Evolutionary conservation across 495 filamentous ascomycete species (phyloP).

Genomic region (Hypoxylon trugodes): DNA sequence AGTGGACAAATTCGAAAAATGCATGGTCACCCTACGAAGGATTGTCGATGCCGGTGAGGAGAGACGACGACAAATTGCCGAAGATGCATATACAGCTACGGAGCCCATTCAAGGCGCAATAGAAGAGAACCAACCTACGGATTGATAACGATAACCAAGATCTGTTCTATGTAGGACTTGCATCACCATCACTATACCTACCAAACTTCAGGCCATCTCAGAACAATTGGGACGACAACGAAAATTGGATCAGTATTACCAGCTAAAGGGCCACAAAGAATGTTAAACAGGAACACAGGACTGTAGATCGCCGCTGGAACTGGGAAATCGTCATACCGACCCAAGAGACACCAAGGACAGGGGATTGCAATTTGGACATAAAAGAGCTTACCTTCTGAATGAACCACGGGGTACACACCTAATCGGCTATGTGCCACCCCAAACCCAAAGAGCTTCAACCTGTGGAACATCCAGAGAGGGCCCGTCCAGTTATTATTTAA

Average conservation of each 20-base stretch:
- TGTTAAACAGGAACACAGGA: conserved; percentile 35
- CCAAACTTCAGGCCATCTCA: conserved; percentile 3
- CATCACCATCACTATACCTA: not conserved
- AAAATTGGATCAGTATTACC: conserved; percentile 16
- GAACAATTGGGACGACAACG: conserved; percentile 10
- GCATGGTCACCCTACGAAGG: conserved; percentile 63
- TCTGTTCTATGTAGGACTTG: conserved; percentile 1
- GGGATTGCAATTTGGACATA: conserved; percentile 7
- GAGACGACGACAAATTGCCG: conserved; percentile 41
- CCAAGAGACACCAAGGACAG: not conserved
- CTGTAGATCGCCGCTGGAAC: conserved; percentile 20
- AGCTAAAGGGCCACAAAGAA: conserved; percentile 9
- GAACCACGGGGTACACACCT: too few species aligned
- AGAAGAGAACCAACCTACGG: not conserved
- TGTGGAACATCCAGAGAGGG: not conserved
- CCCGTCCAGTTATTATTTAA: not conserved
- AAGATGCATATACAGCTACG: not conserved
- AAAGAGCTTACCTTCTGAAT: too few species aligned
- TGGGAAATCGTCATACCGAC: conserved; percentile 17
- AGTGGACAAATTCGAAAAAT: conserved; percentile 72
- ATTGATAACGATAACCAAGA: conserved; percentile 1
- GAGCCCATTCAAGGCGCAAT: conserved; percentile 7
- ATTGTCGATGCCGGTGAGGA: conserved; percentile 57
- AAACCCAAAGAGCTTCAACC: too few species aligned
- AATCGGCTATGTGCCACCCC: not conserved